Percentiles rank a stretch among this genome's conserved stretches.
These are phyloP conservation scores for Populus euphratica DNA, from an alignment of 345 rosid genomes.

Conservation along the genomic window DNA sequence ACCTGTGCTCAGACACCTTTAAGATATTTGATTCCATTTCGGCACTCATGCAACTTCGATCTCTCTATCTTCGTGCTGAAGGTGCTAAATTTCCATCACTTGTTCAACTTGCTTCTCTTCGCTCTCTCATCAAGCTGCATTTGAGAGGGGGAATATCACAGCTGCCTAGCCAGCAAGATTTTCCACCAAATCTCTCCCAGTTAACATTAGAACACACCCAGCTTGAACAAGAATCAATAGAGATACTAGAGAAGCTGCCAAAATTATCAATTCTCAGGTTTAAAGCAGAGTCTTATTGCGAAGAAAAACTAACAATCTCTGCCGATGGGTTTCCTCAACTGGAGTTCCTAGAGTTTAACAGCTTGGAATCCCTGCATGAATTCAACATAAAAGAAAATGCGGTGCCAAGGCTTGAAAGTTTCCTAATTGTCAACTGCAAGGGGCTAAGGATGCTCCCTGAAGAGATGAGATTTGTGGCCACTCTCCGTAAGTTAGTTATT, in stretches of 20 bases:
- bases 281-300: slow-evolving; percentile 4
- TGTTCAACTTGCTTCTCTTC: not conserved
- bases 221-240: slow-evolving; percentile 12
- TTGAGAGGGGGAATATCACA: not conserved
- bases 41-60: slow-evolving; percentile 13
- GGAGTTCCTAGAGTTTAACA: slow-evolving; percentile 17
- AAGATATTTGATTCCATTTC: slow-evolving; percentile 14
- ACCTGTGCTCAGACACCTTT: not conserved
- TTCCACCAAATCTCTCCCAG: slow-evolving; percentile 22
- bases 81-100: slow-evolving; percentile 1
- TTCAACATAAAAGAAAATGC: slow-evolving; percentile 19
- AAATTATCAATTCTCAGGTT: slow-evolving; percentile 13
- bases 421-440: slow-evolving; percentile 12
- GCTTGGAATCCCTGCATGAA: slow-evolving; percentile 13
- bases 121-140: slow-evolving; percentile 15
- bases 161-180: not conserved
- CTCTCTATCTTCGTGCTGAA: slow-evolving; percentile 1
- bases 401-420: not conserved
- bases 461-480: not conserved
- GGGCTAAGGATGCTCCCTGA: not conserved
- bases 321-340: slow-evolving; percentile 12
- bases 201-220: slow-evolving; percentile 14
- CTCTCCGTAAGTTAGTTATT: slow-evolving; percentile 1
- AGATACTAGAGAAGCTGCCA: slow-evolving; percentile 11
- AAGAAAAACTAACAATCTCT: slow-evolving; percentile 6